phyloP scores from a whole-genome alignment of 768 basidiomycete genomes.

The Russula sp. region DNA sequence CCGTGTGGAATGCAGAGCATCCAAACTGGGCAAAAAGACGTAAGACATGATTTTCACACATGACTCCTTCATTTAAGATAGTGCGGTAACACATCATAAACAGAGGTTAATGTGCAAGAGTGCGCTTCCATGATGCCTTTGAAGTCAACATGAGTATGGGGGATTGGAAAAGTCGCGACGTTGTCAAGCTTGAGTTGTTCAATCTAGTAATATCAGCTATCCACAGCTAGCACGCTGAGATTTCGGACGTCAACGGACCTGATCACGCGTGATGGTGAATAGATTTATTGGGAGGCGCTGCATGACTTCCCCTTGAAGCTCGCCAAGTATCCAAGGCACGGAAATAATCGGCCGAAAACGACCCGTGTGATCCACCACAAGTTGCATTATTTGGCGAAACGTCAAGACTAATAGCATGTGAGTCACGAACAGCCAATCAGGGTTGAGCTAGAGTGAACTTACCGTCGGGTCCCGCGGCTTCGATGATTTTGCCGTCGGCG shows the following conservation, averaged over 20 bases:
- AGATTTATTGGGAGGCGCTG: slow-evolving; percentile 61
- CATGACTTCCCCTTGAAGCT: slow-evolving; percentile 60
- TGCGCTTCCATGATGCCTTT: slow-evolving; percentile 33
- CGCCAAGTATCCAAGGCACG: slow-evolving; percentile 60
- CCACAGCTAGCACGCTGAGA: neutral
- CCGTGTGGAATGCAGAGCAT: neutral
- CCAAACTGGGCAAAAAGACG: neutral
- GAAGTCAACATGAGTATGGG: slow-evolving; percentile 35
- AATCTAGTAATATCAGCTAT: slow-evolving; percentile 41
- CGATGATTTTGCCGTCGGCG: slow-evolving; percentile 46
- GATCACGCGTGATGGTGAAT: slow-evolving; percentile 67
- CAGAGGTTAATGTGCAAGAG: slow-evolving; percentile 33
- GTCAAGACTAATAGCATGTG: slow-evolving; percentile 53
- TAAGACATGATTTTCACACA: neutral
- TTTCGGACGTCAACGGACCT: slow-evolving; percentile 43
- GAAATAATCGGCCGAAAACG: slow-evolving; percentile 58
- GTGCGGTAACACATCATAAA: slow-evolving; percentile 33
- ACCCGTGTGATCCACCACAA: slow-evolving; percentile 53
- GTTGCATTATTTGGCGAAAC: slow-evolving; percentile 63
- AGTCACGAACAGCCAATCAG: slow-evolving; percentile 4
- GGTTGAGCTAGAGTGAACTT: slow-evolving; percentile 36
- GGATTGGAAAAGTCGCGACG: slow-evolving; percentile 41
- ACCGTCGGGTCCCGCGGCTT: slow-evolving; percentile 53
- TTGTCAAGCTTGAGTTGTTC: slow-evolving; percentile 63
- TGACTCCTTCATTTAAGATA: slow-evolving; percentile 14